phyloP scores from a whole-genome alignment of 2,329 filamentous ascomycete species.

The Ramularia endophylla region DNA sequence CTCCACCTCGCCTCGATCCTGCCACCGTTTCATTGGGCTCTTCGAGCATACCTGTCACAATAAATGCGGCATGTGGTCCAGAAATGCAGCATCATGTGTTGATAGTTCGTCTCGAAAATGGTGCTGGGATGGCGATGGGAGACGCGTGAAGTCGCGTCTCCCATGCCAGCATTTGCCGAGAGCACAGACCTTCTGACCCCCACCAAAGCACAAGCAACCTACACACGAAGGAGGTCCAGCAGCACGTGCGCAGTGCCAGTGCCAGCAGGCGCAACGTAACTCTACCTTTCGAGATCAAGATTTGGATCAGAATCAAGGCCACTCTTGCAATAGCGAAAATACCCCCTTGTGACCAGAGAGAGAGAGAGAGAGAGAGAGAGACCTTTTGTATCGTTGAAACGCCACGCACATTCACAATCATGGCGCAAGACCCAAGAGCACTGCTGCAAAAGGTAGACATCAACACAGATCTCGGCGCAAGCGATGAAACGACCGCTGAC shows the following conservation, averaged over 20 bases:
- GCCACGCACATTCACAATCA: constrained; percentile 34
- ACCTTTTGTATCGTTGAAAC: too few relatives aligned
- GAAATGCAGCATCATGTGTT: too few relatives aligned
- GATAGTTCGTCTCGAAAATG: background rate
- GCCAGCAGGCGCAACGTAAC: background rate
- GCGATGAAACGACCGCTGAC: constrained; percentile 2
- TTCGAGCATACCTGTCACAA: constrained; percentile 11
- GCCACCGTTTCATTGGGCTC: constrained; percentile 44
- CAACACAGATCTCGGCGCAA: constrained; percentile 14
- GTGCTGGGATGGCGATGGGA: background rate
- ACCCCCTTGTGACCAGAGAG: too few relatives aligned
- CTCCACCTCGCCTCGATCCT: constrained; percentile 44
- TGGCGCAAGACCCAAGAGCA: constrained; percentile 72
- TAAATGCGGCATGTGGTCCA: too few relatives aligned
- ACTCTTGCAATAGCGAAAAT: too few relatives aligned
- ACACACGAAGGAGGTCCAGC: background rate
- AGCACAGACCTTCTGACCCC: too few relatives aligned
- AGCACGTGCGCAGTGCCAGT: background rate
- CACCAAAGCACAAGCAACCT: background rate
- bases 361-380: too few relatives aligned
- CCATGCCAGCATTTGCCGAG: too few relatives aligned
- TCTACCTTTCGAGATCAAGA: background rate
- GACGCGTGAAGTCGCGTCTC: too few relatives aligned
- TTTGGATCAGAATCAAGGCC: too few relatives aligned
- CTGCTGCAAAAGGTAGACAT: constrained; percentile 73